Percentiles rank a stretch among this genome's conserved stretches.
Evolutionary conservation across 129 eudicot species (phyloP).

Genomic region (Flaveria robusta): DNA sequence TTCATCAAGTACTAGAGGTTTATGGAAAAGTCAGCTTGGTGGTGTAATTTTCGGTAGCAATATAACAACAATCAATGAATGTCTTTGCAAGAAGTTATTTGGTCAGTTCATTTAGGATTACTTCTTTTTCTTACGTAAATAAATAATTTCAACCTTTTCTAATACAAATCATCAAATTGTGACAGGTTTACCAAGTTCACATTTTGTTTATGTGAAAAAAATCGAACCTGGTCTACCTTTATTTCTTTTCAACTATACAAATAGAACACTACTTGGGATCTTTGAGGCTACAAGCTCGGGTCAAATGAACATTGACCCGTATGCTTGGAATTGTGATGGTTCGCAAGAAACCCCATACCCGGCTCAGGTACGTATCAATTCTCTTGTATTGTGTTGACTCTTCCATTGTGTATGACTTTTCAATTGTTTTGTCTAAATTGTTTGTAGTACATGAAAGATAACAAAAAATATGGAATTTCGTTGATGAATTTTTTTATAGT

Average conservation of each 20-base stretch:
- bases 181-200: constrained; percentile 73
- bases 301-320: constrained; percentile 65
- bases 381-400: constrained; percentile 11
- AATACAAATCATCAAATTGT: constrained; percentile 20
- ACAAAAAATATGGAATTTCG: neutral
- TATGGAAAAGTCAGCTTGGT: constrained; percentile 61
- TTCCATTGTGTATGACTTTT: neutral
- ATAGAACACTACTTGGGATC: constrained; percentile 67
- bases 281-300: constrained; percentile 92
- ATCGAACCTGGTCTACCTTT: constrained; percentile 82
- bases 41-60: constrained; percentile 80
- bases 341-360: constrained; percentile 64
- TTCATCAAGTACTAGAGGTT: constrained; percentile 38
- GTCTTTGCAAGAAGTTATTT: constrained; percentile 68
- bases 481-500: neutral
- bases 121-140: neutral
- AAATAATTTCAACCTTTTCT: neutral
- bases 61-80: constrained; percentile 52
- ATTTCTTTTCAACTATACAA: constrained; percentile 70
- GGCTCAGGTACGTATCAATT: constrained; percentile 63
- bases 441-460: neutral
- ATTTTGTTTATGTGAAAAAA: constrained; percentile 60
- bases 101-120: constrained; percentile 49
- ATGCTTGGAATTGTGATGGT: constrained; percentile 84
- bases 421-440: neutral